phyloP scores from a whole-genome alignment of 1,284 basidiomycete genomes.

The Moesziomyces sp. region DNA sequence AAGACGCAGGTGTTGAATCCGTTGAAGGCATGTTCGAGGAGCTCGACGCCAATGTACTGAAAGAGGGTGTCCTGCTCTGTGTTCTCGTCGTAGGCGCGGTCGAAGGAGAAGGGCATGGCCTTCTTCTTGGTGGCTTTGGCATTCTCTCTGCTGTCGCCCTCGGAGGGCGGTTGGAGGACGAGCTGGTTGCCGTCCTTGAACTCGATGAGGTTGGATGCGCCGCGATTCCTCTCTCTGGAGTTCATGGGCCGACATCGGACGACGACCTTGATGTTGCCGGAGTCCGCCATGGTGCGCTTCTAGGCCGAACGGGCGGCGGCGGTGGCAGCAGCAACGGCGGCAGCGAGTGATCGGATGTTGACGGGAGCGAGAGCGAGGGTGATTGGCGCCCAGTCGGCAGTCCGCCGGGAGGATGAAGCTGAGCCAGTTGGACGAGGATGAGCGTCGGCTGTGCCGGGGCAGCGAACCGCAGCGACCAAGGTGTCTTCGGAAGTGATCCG shows the following conservation, averaged over 20 bases:
- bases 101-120: conserved; percentile 64
- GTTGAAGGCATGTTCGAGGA: conserved; percentile 92
- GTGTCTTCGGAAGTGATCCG: too few relatives aligned
- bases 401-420: too few relatives aligned
- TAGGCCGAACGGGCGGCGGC: background rate
- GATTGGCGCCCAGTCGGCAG: background rate
- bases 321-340: background rate
- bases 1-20: conserved; percentile 85
- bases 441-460: too few relatives aligned
- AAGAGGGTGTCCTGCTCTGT: conserved; percentile 78
- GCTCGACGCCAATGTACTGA: conserved; percentile 91
- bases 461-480: too few relatives aligned
- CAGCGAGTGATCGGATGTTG: background rate
- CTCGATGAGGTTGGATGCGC: conserved; percentile 60
- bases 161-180: conserved; percentile 55
- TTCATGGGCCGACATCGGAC: conserved; percentile 65
- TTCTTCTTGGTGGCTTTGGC: conserved; percentile 61
- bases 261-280: conserved; percentile 66
- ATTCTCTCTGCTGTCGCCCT: conserved; percentile 47
- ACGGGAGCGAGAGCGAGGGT: background rate
- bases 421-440: too few relatives aligned
- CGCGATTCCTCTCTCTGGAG: conserved; percentile 54
- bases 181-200: conserved; percentile 53
- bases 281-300: conserved; percentile 56
- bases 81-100: conserved; percentile 60